phyloP scores from a whole-genome alignment of 495 filamentous ascomycete genomes.

The Aspergillus conjunctus region DNA sequence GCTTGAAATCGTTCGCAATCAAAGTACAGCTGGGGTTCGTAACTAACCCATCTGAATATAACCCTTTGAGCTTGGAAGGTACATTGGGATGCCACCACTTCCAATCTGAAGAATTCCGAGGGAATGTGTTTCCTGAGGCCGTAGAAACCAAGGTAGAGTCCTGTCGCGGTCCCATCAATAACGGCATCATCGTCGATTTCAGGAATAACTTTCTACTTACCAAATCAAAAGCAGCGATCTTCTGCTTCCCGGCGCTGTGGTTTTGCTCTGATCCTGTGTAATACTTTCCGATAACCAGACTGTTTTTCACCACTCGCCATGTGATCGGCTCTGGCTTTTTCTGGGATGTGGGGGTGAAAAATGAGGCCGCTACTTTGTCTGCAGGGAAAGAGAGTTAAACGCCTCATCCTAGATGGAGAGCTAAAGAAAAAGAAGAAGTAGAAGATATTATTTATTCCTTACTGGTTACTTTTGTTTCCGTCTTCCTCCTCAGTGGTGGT shows the following conservation, averaged over 20 bases:
- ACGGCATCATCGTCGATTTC: background rate
- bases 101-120: constrained; percentile 76
- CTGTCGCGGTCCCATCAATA: constrained; percentile 41
- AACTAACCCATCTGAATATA: constrained; percentile 71
- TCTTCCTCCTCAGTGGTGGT: constrained; percentile 56
- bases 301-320: constrained; percentile 72
- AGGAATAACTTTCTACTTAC: constrained; percentile 49
- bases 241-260: constrained; percentile 42
- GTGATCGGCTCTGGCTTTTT: constrained; percentile 76
- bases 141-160: constrained; percentile 86
- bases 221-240: constrained; percentile 89
- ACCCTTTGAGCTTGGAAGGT: constrained; percentile 60
- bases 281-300: constrained; percentile 77
- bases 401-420: background rate
- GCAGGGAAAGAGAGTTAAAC: background rate
- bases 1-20: background rate
- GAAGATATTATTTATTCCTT: constrained; percentile 28
- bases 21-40: background rate
- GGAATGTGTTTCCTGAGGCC: constrained; percentile 77
- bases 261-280: constrained; percentile 37
- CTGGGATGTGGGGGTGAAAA: constrained; percentile 86
- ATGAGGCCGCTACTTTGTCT: constrained; percentile 74
- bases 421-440: background rate
- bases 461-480: constrained; percentile 76
- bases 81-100: constrained; percentile 88